Percentiles rank a stretch among this genome's conserved stretches.
Evolutionary conservation across 2,329 filamentous ascomycete genomes (phyloP).

Genomic region (Gaeumannomyces sp.): DNA sequence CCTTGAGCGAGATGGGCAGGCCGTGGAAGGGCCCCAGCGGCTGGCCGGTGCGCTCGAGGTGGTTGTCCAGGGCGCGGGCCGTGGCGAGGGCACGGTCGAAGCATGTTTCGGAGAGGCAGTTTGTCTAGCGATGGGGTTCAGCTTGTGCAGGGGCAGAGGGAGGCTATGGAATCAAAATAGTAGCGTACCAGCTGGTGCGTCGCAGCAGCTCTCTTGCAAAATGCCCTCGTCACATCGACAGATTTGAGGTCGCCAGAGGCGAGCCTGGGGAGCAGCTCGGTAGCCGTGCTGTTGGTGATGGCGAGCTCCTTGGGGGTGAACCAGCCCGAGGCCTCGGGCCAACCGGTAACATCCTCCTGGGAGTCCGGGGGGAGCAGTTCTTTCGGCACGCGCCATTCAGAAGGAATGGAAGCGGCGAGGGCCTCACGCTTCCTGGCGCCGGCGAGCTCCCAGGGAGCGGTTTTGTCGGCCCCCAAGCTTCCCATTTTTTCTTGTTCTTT

Average conservation of each 20-base stretch:
- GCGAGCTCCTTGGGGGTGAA: slow-evolving; percentile 40
- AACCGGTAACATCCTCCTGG: slow-evolving; percentile 49
- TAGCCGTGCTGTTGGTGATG: slow-evolving; percentile 29
- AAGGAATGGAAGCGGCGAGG: slow-evolving; percentile 44
- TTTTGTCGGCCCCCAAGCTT: neutral
- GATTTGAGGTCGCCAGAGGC: slow-evolving; percentile 31
- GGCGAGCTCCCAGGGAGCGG: slow-evolving; percentile 33
- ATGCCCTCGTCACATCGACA: slow-evolving; percentile 29
- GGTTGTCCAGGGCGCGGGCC: slow-evolving; percentile 43
- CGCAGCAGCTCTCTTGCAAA: slow-evolving; percentile 32
- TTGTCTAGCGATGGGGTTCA: slow-evolving; percentile 25
- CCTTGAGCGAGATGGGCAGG: slow-evolving; percentile 61
- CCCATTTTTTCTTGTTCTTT: neutral
- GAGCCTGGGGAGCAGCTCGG: slow-evolving; percentile 28
- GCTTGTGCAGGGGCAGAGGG: neutral
- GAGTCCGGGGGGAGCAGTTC: slow-evolving; percentile 45
- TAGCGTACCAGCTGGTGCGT: slow-evolving; percentile 30
- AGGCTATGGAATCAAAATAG: neutral
- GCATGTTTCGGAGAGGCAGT: slow-evolving; percentile 46
- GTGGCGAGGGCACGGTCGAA: slow-evolving; percentile 45
- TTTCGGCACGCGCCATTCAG: slow-evolving; percentile 50
- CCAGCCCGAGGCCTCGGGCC: slow-evolving; percentile 52
- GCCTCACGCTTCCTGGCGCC: slow-evolving; percentile 36
- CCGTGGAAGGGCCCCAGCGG: slow-evolving; percentile 58
- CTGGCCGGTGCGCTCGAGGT: slow-evolving; percentile 39